These are phyloP conservation scores for Suhomyces chickasaworum DNA, from an alignment of 1,139 yeast genomes.

Conservation along the genomic window DNA sequence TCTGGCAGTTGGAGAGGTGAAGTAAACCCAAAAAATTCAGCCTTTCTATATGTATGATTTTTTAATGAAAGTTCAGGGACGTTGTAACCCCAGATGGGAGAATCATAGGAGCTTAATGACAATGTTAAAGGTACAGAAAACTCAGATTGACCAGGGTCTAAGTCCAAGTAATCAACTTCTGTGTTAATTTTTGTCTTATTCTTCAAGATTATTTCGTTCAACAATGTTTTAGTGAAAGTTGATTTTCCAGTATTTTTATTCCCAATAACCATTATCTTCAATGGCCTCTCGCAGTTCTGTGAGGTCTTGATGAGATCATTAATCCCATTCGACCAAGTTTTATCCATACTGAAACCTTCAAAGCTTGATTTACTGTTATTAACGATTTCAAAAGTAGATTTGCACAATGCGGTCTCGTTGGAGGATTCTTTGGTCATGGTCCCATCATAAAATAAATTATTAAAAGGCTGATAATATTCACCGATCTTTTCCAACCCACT, in stretches of 20 bases:
- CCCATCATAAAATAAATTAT: slow-evolving; percentile 28
- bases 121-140: slow-evolving; percentile 70
- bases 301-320: slow-evolving; percentile 1
- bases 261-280: slow-evolving; percentile 38
- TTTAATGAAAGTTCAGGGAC: slow-evolving; percentile 16
- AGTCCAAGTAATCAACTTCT: slow-evolving; percentile 56
- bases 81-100: slow-evolving; percentile 32
- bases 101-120: slow-evolving; percentile 39
- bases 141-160: slow-evolving; percentile 94
- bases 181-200: slow-evolving; percentile 5
- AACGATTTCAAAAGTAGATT: slow-evolving; percentile 39
- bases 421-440: too few species aligned
- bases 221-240: slow-evolving; percentile 58
- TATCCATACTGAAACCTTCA: slow-evolving; percentile 27
- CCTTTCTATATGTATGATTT: slow-evolving; percentile 12
- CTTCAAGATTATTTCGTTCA: slow-evolving; percentile 43
- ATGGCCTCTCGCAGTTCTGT: slow-evolving; percentile 13
- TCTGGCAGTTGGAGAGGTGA: slow-evolving; percentile 74
- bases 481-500: slow-evolving; percentile 55
- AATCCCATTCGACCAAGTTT: slow-evolving; percentile 24
- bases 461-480: slow-evolving; percentile 50
- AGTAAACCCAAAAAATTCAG: slow-evolving; percentile 64
- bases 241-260: slow-evolving; percentile 84
- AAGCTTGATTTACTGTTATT: slow-evolving; percentile 28
- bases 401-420: not conserved